Evolutionary conservation across 345 rosid species (phyloP).

Genomic region (Litchi chinensis): DNA sequence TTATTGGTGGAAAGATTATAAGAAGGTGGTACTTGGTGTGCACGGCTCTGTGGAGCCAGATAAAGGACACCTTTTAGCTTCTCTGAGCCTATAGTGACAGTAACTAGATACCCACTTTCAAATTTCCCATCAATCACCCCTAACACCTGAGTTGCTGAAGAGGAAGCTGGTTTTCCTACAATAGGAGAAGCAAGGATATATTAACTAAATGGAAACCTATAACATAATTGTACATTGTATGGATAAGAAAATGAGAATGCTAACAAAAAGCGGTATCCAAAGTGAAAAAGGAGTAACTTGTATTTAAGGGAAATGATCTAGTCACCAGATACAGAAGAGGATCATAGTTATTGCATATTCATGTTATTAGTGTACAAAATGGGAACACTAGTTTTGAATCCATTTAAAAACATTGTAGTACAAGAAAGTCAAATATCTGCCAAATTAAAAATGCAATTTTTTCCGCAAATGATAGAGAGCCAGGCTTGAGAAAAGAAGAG

Average conservation of each 20-base stretch:
- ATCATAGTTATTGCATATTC: background rate
- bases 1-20: conserved; percentile 29
- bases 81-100: conserved; percentile 78
- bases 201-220: background rate
- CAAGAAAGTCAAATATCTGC: background rate
- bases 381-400: background rate
- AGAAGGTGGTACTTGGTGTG: conserved; percentile 38
- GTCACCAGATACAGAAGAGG: background rate
- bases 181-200: background rate
- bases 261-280: no score
- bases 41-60: conserved; percentile 47
- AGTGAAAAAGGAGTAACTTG: background rate
- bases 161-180: conserved; percentile 38
- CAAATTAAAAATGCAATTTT: background rate
- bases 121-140: conserved; percentile 94
- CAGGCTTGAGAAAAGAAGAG: background rate
- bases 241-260: background rate
- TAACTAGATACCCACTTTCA: conserved; percentile 86
- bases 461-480: background rate
- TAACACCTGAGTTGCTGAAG: conserved; percentile 54
- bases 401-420: background rate
- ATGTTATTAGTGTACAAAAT: background rate
- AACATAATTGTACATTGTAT: background rate
- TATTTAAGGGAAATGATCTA: no score
- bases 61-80: conserved; percentile 81